These are phyloP conservation scores for Coprinopsis cinerea DNA, from an alignment of 768 basidiomycete genomes.

Conservation along the genomic window DNA sequence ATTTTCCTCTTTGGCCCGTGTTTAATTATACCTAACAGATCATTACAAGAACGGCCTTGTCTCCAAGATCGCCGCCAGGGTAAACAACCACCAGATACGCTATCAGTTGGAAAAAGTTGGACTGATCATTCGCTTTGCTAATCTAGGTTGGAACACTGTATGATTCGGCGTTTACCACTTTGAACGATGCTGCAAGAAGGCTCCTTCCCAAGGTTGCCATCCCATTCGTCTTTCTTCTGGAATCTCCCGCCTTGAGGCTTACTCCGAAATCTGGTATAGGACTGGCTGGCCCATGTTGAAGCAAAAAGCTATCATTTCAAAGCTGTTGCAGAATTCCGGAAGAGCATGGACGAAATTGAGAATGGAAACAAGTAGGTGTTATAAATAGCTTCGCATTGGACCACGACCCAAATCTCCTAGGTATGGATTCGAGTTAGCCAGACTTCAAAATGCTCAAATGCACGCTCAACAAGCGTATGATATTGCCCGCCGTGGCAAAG, in stretches of 20 bases:
- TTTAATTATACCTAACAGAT: constrained; percentile 28
- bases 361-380: constrained; percentile 48
- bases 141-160: constrained; percentile 62
- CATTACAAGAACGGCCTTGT: constrained; percentile 78
- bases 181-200: neutral
- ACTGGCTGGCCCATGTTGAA: constrained; percentile 76
- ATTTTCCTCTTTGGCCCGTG: constrained; percentile 7
- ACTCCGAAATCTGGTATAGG: constrained; percentile 32
- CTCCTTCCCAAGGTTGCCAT: neutral
- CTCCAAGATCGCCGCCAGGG: constrained; percentile 76
- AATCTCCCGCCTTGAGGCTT: too few relatives aligned
- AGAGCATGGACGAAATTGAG: constrained; percentile 85
- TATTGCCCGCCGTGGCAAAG: constrained; percentile 54
- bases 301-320: constrained; percentile 82
- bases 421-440: constrained; percentile 83
- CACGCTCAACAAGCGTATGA: constrained; percentile 69
- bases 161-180: constrained; percentile 29
- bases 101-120: neutral
- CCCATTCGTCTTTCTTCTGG: neutral
- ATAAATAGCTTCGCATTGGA: neutral
- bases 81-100: constrained; percentile 22
- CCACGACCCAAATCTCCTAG: constrained; percentile 31
- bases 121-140: neutral
- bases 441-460: constrained; percentile 61
- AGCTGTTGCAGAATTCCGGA: constrained; percentile 84